These are phyloP conservation scores for Lichtheimia ornata DNA, from an alignment of 371 early-diverging fungal species.

Conservation along the genomic window DNA sequence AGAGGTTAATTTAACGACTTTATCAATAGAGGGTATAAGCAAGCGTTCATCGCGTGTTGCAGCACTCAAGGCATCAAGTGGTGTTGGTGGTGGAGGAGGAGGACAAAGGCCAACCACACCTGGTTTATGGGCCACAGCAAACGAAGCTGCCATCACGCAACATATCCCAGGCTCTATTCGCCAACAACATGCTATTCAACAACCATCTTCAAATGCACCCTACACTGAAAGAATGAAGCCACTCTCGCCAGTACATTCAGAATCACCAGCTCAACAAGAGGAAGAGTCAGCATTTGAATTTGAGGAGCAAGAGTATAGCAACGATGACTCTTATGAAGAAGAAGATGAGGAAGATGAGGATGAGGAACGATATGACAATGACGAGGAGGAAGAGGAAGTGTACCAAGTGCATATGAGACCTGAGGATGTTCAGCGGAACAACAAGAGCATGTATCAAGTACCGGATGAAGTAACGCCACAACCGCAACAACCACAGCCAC, in stretches of 20 bases:
- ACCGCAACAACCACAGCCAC: background rate
- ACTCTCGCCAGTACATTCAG: background rate
- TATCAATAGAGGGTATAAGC: too few relatives aligned
- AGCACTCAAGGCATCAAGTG: background rate
- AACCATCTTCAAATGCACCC: background rate
- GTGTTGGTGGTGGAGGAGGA: too few relatives aligned
- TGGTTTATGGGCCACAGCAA: conserved; percentile 17
- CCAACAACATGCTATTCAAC: background rate
- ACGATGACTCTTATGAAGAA: background rate
- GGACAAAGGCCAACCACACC: conserved; percentile 23
- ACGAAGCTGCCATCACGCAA: conserved; percentile 12
- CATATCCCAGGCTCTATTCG: conserved; percentile 7
- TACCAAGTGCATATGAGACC: too few relatives aligned
- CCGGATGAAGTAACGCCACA: background rate
- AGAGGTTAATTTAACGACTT: too few relatives aligned
- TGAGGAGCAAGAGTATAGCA: background rate
- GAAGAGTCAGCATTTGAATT: background rate
- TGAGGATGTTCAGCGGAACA: too few relatives aligned
- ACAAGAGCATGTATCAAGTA: too few relatives aligned
- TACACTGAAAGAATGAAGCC: background rate
- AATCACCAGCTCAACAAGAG: background rate
- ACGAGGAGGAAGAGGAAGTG: too few relatives aligned
- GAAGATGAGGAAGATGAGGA: background rate
- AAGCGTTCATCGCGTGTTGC: conserved; percentile 1
- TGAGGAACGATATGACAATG: background rate